Conservation (phyloP, 83 land plant genomes). For the Picea engelmannii region DNA sequence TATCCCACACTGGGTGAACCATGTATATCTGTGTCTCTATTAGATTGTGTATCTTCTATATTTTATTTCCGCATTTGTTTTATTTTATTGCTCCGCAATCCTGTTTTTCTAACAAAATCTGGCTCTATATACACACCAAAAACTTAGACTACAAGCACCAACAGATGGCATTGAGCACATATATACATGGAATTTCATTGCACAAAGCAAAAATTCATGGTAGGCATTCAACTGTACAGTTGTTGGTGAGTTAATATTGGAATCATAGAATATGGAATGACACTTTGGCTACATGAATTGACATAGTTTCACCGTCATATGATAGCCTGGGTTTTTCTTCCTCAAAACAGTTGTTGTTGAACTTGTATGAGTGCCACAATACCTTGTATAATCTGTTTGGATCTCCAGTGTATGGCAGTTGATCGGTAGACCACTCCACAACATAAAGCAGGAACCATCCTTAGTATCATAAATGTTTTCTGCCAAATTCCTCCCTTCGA, state of each 20-base stretch:
- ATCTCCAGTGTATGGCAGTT: constrained; percentile 81
- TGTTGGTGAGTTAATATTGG: constrained; percentile 76
- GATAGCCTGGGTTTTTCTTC: constrained; percentile 37
- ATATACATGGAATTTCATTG: constrained; percentile 95
- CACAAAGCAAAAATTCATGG: constrained; percentile 87
- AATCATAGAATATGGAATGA: constrained; percentile 86
- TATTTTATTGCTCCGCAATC: too few species aligned
- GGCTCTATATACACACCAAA: too few species aligned
- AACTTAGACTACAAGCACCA: too few species aligned
- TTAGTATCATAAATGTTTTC: constrained; percentile 52
- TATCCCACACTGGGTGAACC: too few species aligned
- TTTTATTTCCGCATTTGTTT: too few species aligned
- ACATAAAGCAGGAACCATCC: constrained; percentile 83
- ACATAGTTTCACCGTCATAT: constrained; percentile 15
- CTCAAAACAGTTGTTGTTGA: constrained; percentile 69
- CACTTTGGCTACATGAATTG: constrained; percentile 81
- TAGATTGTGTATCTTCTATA: too few species aligned
- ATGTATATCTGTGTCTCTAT: too few species aligned
- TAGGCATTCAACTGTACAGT: constrained; percentile 79
- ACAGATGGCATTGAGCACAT: constrained; percentile 17
- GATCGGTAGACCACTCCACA: constrained; percentile 94
- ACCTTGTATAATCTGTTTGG: constrained; percentile 99
- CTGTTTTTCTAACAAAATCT: too few species aligned
- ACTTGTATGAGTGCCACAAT: background rate
- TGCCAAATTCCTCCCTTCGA: background rate